A percentile compares a stretch with the other conserved stretches of the same genome.
These are phyloP conservation scores for Rhodosporidiobolus odoratus DNA, from an alignment of 768 basidiomycete species.

Conservation along the genomic window DNA sequence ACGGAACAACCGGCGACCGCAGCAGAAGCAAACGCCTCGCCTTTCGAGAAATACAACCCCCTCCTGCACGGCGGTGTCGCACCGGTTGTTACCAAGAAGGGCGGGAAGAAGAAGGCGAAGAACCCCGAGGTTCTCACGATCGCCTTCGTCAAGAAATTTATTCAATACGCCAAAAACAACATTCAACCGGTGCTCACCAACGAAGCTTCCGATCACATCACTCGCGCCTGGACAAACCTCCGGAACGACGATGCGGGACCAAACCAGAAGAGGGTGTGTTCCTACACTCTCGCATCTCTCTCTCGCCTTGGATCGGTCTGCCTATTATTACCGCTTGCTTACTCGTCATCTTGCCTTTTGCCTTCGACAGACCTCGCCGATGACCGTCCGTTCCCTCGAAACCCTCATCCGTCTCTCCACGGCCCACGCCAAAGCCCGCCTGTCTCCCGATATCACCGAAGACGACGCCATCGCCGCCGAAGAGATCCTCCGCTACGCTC, in stretches of 20 bases:
- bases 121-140: slow-evolving; percentile 83
- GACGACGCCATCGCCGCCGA: slow-evolving; percentile 84
- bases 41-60: slow-evolving; percentile 92
- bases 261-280: slow-evolving; percentile 72
- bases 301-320: too few relatives aligned
- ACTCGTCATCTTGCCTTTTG: slow-evolving; percentile 2
- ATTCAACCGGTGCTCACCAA: slow-evolving; percentile 78
- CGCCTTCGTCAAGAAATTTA: slow-evolving; percentile 93
- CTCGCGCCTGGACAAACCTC: slow-evolving; percentile 81
- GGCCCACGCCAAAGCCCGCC: slow-evolving; percentile 91
- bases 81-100: slow-evolving; percentile 54
- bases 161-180: slow-evolving; percentile 92
- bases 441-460: slow-evolving; percentile 77
- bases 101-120: slow-evolving; percentile 49
- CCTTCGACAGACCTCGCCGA: slow-evolving; percentile 86
- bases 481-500: slow-evolving; percentile 89
- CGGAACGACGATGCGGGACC: slow-evolving; percentile 87
- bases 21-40: slow-evolving; percentile 50
- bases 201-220: slow-evolving; percentile 89
- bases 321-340: too few relatives aligned
- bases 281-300: slow-evolving; percentile 38
- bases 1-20: slow-evolving; percentile 46
- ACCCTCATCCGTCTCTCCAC: slow-evolving; percentile 96
- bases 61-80: slow-evolving; percentile 80
- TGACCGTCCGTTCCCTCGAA: slow-evolving; percentile 97